Conservation (phyloP, 345 rosid genomes). For the Balakata baccata region DNA sequence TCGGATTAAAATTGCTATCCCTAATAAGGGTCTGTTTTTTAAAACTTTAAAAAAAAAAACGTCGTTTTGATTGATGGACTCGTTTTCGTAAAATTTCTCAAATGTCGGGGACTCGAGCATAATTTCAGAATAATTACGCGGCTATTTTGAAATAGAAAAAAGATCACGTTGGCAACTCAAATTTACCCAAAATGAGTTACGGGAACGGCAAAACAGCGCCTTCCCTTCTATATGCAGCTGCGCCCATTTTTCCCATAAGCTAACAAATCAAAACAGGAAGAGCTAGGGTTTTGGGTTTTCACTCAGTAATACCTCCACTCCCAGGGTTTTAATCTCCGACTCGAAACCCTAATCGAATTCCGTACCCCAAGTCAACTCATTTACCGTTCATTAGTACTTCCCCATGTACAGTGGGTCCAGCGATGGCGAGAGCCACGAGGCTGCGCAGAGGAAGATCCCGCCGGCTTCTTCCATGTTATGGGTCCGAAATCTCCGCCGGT, state of each 20-base stretch:
- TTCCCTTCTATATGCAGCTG: not conserved
- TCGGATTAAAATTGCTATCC: no score
- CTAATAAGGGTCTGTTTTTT: no score
- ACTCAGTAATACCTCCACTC: not conserved
- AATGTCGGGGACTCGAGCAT: not conserved
- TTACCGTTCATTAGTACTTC: constrained; percentile 1
- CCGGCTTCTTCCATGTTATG: constrained; percentile 93
- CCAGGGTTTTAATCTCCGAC: constrained; percentile 6
- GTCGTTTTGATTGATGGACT: not conserved
- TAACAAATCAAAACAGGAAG: constrained; percentile 1
- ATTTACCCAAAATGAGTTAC: not conserved
- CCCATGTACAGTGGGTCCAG: constrained; percentile 91
- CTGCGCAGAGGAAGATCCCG: constrained; percentile 79
- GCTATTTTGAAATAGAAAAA: not conserved
- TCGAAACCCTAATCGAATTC: constrained; percentile 8
- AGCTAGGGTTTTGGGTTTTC: constrained; percentile 25
- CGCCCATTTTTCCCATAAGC: not conserved
- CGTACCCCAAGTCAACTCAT: constrained; percentile 10
- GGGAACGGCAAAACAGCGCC: not conserved
- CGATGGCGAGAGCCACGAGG: constrained; percentile 91
- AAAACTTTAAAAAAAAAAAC: no score
- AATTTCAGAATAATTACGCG: not conserved
- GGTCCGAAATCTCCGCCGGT: constrained; percentile 91
- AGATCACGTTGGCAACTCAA: not conserved
- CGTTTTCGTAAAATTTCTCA: not conserved